A percentile compares a stretch with the other conserved stretches of the same genome.
phyloP scores from a whole-genome alignment of 495 filamentous ascomycete species.

The Trichoderma orchidacearum region DNA sequence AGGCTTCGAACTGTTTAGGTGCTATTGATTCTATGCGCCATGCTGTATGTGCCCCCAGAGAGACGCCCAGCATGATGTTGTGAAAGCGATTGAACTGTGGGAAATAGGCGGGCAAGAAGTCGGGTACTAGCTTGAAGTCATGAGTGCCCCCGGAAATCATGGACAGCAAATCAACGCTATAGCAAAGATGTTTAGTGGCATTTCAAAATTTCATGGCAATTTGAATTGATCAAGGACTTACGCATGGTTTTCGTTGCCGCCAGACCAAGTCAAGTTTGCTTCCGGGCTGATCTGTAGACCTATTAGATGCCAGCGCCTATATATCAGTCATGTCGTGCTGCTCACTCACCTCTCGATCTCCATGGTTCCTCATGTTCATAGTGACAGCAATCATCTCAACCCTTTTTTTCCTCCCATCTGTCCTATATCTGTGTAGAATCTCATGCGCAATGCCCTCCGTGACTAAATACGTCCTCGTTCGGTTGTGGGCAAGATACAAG shows the following conservation, averaged over 20 bases:
- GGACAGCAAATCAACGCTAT: slow-evolving; percentile 6
- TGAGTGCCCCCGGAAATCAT: slow-evolving; percentile 6
- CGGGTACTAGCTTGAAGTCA: slow-evolving; percentile 10
- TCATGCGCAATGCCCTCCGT: slow-evolving; percentile 9
- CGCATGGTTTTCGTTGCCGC: slow-evolving; percentile 8
- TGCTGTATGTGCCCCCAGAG: slow-evolving; percentile 6
- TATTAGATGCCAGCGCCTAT: background rate
- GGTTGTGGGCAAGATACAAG: slow-evolving; percentile 7
- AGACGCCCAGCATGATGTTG: slow-evolving; percentile 8
- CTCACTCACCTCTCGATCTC: slow-evolving; percentile 5
- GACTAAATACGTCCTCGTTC: slow-evolving; percentile 6
- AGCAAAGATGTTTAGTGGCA: background rate
- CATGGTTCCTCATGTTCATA: slow-evolving; percentile 11
- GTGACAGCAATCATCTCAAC: slow-evolving; percentile 8
- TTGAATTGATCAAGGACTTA: background rate
- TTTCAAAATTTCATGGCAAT: background rate
- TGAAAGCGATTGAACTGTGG: slow-evolving; percentile 7
- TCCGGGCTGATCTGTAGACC: slow-evolving; percentile 2
- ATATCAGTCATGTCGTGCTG: background rate
- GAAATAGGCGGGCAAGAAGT: slow-evolving; percentile 8
- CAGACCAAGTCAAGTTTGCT: slow-evolving; percentile 7
- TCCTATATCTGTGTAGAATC: slow-evolving; percentile 7
- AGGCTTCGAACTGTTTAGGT: slow-evolving; percentile 4
- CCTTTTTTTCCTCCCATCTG: slow-evolving; percentile 7
- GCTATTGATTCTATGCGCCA: slow-evolving; percentile 5